A percentile compares a stretch with the other conserved stretches of the same genome.
phyloP scores from a whole-genome alignment of 306 rosid species.

The Dryas drummondii region DNA sequence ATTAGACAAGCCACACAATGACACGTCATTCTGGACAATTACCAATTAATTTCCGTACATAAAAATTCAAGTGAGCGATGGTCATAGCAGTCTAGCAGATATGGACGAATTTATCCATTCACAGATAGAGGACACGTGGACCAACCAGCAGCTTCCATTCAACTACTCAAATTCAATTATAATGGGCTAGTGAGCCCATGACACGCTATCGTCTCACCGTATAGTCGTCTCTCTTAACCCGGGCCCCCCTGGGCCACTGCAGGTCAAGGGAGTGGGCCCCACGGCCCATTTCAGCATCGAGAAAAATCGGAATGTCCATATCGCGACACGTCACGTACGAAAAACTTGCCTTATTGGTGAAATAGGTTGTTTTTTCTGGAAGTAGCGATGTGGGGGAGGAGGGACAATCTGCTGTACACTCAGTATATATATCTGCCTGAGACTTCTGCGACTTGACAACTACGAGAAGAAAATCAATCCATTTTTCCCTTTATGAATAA shows the following conservation, averaged over 20 bases:
- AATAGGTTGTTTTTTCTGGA: not conserved
- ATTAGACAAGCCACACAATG: not conserved
- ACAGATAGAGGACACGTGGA: conserved; percentile 34
- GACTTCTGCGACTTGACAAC: not conserved
- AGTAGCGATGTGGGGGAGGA: not conserved
- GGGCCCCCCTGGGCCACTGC: not conserved
- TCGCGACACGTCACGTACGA: conserved; percentile 21
- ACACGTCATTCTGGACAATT: conserved; percentile 22
- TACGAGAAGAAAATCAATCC: not conserved
- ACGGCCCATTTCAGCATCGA: not conserved
- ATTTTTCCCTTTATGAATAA: no score
- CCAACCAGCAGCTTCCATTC: conserved; percentile 26
- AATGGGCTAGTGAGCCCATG: not conserved
- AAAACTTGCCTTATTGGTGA: not conserved
- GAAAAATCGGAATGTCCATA: not conserved
- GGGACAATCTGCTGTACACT: not conserved
- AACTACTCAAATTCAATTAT: not conserved
- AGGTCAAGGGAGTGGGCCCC: conserved; percentile 11
- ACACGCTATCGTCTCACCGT: conserved; percentile 13
- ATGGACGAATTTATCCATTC: conserved; percentile 32
- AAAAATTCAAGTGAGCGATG: not conserved
- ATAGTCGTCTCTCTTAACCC: not conserved
- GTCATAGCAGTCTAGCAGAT: not conserved
- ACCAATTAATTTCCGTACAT: not conserved
- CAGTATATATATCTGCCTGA: not conserved